Base-by-base conservation (phyloP, 768 basidiomycete species). In the Trametes coccinea region DNA sequence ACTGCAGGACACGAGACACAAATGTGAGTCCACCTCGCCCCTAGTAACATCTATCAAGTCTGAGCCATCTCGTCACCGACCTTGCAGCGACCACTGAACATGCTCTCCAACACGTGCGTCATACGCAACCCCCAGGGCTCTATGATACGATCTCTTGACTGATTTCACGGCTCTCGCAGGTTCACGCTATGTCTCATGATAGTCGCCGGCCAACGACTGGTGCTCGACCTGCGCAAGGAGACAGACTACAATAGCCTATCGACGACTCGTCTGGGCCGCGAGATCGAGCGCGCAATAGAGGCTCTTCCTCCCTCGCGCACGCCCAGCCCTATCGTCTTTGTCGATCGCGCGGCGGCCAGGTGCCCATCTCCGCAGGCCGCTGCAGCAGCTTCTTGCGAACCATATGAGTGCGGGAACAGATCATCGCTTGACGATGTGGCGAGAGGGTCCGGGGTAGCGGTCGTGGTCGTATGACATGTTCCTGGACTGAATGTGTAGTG, bases 141-240 rank as follows among this genome's bases (percentile, higher is more conserved):
- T 22, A 30, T 22, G 1, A 17, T 2, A 27, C 3, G n/a, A 30
- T 1, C 1, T 17, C 0, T 27, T 53, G 5, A 30, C 8, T 37
- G 22, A 2, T 5, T 17, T 3, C 37, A 3, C 31, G 10, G 30
- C 4, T 30, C 4, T 1, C 14, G 8, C 55, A 61, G 48, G 9
- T 61, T 65, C 52, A 65, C 64, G 17, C 47, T 61, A 13, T 54
- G 48, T 33, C 52, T 66, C 14, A 57, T 66, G 52, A 63, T 60
- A 51, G 57, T 61, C 46, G 62, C 59, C 9, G 62, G 55, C 40
- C 65, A 66, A 39, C 61, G 65, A 16, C 59, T 66, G 41, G 65
- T 66, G 33, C 56, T 66, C 48, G 65, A 66, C 50, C 56, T 66
- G 17, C 65, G 65, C 27, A 63, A 64, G 22, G 58, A 62, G 16